Percentiles rank a stretch among this genome's conserved stretches.
These are phyloP conservation scores for Ustilago shanxiensis DNA, from an alignment of 1,284 basidiomycete genomes.

Conservation along the genomic window DNA sequence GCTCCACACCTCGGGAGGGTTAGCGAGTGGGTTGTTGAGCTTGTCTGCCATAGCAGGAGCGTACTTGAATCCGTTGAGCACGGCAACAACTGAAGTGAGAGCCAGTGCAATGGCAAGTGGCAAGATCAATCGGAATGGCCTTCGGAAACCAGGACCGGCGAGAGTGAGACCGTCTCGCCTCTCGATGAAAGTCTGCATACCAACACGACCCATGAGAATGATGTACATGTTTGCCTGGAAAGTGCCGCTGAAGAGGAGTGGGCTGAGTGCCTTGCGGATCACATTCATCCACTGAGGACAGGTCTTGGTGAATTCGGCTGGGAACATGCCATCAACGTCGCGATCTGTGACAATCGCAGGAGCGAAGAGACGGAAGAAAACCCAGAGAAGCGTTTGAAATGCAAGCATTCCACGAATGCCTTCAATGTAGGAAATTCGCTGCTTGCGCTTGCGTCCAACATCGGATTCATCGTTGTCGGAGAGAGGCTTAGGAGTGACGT, in stretches of 20 bases:
- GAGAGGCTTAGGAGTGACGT: slow-evolving; percentile 48
- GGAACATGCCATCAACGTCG: slow-evolving; percentile 44
- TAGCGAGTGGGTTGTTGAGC: slow-evolving; percentile 48
- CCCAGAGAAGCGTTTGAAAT: slow-evolving; percentile 54
- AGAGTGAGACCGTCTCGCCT: slow-evolving; percentile 46
- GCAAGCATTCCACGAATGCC: slow-evolving; percentile 54
- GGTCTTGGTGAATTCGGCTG: slow-evolving; percentile 51
- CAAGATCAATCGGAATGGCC: slow-evolving; percentile 56
- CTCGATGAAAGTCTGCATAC: slow-evolving; percentile 55
- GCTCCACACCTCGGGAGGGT: slow-evolving; percentile 50
- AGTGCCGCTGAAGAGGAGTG: slow-evolving; percentile 56
- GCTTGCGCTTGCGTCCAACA: slow-evolving; percentile 34
- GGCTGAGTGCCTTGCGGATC: slow-evolving; percentile 55
- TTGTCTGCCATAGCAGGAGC: slow-evolving; percentile 33
- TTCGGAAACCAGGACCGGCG: slow-evolving; percentile 56
- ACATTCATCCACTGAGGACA: slow-evolving; percentile 52
- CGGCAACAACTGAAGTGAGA: slow-evolving; percentile 47
- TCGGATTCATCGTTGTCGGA: slow-evolving; percentile 40
- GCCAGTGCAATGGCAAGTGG: slow-evolving; percentile 53
- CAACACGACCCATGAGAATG: slow-evolving; percentile 55
- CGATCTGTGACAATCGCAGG: slow-evolving; percentile 55
- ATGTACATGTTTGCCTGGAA: slow-evolving; percentile 59
- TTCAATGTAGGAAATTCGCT: slow-evolving; percentile 50
- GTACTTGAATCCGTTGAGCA: slow-evolving; percentile 45
- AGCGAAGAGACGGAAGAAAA: slow-evolving; percentile 60